Evolutionary conservation across 306 rosid species (phyloP).

Genomic region (Hippophae rhamnoides): DNA sequence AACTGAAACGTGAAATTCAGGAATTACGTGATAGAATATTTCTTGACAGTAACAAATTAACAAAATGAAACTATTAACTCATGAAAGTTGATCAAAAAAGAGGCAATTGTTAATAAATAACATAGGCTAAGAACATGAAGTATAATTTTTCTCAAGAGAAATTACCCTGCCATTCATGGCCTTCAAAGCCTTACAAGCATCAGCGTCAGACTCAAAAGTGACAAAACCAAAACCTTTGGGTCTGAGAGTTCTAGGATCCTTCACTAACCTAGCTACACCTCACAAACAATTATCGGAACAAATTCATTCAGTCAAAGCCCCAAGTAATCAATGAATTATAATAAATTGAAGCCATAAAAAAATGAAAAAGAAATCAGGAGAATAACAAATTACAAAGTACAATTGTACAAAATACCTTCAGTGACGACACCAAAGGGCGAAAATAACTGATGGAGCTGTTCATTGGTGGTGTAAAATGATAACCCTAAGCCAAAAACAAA

Average conservation of each 20-base stretch:
- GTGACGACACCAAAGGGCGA: constrained; percentile 53
- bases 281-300: background rate
- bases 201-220: constrained; percentile 38
- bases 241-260: constrained; percentile 44
- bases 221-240: constrained; percentile 92
- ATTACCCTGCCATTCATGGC: constrained; percentile 81
- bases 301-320: background rate
- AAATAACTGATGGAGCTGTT: constrained; percentile 38
- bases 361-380: background rate
- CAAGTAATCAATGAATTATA: background rate
- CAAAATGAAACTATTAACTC: too few species aligned
- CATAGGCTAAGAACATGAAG: too few species aligned
- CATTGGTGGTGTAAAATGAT: constrained; percentile 43
- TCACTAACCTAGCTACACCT: constrained; percentile 35
- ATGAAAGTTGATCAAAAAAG: too few species aligned
- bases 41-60: too few species aligned
- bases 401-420: constrained; percentile 28
- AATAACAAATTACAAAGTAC: background rate
- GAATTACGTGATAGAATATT: too few species aligned
- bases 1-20: too few species aligned
- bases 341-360: background rate
- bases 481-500: constrained; percentile 36
- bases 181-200: constrained; percentile 59
- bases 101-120: too few species aligned
- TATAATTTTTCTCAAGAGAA: background rate